A percentile compares a stretch with the other conserved stretches of the same genome.
phyloP scores from a whole-genome alignment of 305 asterid species.

The Solanum hybrid region DNA sequence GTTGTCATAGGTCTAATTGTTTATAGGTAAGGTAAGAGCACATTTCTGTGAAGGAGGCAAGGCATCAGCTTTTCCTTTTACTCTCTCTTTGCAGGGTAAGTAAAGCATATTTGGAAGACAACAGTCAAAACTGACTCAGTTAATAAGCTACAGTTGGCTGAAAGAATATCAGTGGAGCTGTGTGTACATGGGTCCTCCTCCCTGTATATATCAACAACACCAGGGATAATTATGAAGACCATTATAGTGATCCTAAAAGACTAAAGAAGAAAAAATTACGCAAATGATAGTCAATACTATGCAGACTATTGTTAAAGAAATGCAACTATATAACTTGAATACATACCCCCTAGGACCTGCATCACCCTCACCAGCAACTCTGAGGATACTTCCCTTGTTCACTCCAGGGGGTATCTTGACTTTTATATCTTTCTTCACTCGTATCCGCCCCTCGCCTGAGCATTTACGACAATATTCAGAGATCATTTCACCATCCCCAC shows the following conservation, averaged over 20 bases:
- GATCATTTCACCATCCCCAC: conserved; percentile 93
- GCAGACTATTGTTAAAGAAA: conserved; percentile 4
- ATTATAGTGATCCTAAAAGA: not conserved
- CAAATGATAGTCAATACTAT: not conserved
- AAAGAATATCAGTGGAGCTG: not conserved
- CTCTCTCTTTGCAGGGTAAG: not conserved
- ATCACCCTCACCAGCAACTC: conserved; percentile 99
- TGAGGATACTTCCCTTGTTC: conserved; percentile 92
- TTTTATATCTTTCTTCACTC: conserved; percentile 86
- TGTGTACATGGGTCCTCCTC: not conserved
- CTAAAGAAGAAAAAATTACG: not conserved
- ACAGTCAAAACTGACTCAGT: not conserved
- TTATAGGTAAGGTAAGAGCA: not conserved
- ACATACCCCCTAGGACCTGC: conserved; percentile 98
- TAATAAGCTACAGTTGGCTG: not conserved
- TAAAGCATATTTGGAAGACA: not conserved
- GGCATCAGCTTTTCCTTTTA: not conserved
- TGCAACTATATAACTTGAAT: conserved; percentile 8
- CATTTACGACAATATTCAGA: conserved; percentile 95
- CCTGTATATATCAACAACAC: not conserved
- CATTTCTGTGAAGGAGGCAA: not conserved
- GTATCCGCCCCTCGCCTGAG: conserved; percentile 86
- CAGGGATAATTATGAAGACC: not conserved
- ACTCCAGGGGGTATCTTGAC: conserved; percentile 99
- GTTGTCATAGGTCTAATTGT: not conserved